Conservation (phyloP, 1,139 yeast species). For the Tardiomyces depauwii region DNA sequence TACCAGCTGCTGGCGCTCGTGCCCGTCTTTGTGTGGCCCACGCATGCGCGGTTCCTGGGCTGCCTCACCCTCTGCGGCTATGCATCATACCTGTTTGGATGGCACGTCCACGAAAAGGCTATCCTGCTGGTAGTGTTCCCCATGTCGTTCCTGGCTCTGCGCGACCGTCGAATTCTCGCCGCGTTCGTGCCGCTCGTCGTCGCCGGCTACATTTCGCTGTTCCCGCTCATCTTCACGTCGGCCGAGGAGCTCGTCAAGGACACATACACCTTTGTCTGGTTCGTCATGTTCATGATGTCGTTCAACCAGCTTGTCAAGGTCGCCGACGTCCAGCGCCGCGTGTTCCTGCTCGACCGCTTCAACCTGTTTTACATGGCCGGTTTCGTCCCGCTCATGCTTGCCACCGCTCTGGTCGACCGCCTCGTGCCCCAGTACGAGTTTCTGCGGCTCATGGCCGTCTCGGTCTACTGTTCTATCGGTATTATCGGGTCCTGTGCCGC, state of each 20-base stretch:
- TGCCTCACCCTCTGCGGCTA: conserved; percentile 82
- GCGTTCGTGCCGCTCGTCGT: conserved; percentile 52
- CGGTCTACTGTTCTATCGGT: conserved; percentile 82
- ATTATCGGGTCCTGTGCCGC: conserved; percentile 83
- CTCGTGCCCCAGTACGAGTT: conserved; percentile 43
- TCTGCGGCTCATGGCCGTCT: conserved; percentile 66
- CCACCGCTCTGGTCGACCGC: conserved; percentile 45
- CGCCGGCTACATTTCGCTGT: conserved; percentile 78
- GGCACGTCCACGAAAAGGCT: conserved; percentile 99
- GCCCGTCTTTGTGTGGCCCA: conserved; percentile 68
- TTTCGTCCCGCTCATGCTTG: conserved; percentile 50
- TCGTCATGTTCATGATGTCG: conserved; percentile 61
- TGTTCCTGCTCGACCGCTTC: conserved; percentile 60
- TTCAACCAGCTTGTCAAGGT: conserved; percentile 55
- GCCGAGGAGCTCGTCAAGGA: conserved; percentile 71
- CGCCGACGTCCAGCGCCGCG: conserved; percentile 39
- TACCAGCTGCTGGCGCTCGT: conserved; percentile 66
- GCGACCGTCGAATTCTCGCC: conserved; percentile 54
- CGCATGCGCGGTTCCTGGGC: conserved; percentile 68
- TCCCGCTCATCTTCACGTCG: conserved; percentile 77
- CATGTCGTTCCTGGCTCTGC: conserved; percentile 61
- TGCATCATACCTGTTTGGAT: conserved; percentile 87
- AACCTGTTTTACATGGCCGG: conserved; percentile 59
- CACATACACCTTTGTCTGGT: conserved; percentile 78
- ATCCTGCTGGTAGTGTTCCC: conserved; percentile 84